Conservation (phyloP, 495 filamentous ascomycete genomes). For the Glutinoglossum americanum region DNA sequence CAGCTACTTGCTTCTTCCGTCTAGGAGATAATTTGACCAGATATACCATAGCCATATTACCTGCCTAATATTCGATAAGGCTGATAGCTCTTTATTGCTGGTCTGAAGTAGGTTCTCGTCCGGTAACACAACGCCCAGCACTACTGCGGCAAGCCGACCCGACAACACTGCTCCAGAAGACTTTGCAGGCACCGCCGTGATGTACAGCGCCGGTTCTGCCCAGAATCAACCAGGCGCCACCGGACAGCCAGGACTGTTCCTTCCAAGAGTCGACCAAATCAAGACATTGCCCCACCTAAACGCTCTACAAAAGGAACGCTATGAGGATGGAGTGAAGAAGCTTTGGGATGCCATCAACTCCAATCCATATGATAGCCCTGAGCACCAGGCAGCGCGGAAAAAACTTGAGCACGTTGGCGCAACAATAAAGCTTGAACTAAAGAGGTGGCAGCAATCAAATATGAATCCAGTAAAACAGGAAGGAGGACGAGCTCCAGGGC, state of each 20-base stretch:
- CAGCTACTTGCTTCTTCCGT: not conserved
- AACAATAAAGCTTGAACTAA: not conserved
- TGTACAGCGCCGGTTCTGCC: not conserved
- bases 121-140: not conserved
- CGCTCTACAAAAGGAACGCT: slow-evolving; percentile 3
- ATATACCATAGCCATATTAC: not conserved
- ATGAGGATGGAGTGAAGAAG: slow-evolving; percentile 1
- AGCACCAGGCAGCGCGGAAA: slow-evolving; percentile 2
- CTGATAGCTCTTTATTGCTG: not conserved
- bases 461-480: not conserved
- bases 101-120: not conserved
- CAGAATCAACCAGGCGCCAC: not conserved
- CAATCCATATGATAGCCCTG: not conserved
- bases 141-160: not conserved
- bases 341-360: slow-evolving; percentile 4
- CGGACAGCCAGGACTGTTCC: not conserved
- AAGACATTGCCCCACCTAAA: slow-evolving; percentile 1
- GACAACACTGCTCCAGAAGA: not conserved
- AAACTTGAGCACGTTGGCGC: slow-evolving; percentile 2
- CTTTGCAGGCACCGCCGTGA: not conserved
- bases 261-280: slow-evolving; percentile 4
- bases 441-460: slow-evolving; percentile 2
- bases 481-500: not conserved
- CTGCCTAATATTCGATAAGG: not conserved
- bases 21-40: not conserved